Conservation (phyloP, 2,329 filamentous ascomycete genomes). For the Pseudogymnoascus verrucosus region DNA sequence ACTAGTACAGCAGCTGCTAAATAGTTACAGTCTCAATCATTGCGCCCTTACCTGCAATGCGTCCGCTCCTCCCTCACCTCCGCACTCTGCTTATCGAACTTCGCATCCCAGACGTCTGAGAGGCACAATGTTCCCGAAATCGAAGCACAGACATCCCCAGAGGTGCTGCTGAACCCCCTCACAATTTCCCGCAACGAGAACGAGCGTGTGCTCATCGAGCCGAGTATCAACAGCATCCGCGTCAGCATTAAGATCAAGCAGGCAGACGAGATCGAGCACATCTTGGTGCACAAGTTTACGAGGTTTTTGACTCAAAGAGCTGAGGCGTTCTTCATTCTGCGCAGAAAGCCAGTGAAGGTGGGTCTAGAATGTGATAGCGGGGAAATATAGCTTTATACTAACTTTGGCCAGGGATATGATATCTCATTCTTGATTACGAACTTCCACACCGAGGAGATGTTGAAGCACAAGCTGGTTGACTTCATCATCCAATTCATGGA, state of each 20-base stretch:
- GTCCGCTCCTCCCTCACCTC: conserved; percentile 91
- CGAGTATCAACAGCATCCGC: conserved; percentile 91
- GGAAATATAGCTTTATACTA: conserved; percentile 11
- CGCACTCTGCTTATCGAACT: conserved; percentile 89
- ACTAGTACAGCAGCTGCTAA: background rate
- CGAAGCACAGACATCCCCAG: conserved; percentile 84
- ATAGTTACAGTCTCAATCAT: conserved; percentile 71
- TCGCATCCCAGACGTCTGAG: conserved; percentile 93
- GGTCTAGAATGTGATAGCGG: conserved; percentile 19
- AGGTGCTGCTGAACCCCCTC: conserved; percentile 86
- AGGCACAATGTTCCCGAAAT: conserved; percentile 97
- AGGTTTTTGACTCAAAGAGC: conserved; percentile 93
- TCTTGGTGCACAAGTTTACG: conserved; percentile 97
- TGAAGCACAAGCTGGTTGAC: conserved; percentile 98
- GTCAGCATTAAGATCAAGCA: conserved; percentile 99
- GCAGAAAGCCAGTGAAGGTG: conserved; percentile 92
- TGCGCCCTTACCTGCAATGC: conserved; percentile 92
- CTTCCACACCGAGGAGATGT: conserved; percentile 96
- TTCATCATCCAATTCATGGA: conserved; percentile 99
- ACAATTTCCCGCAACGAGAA: conserved; percentile 93
- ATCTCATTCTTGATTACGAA: conserved; percentile 99
- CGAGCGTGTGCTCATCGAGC: conserved; percentile 92
- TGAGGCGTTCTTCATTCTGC: conserved; percentile 92
- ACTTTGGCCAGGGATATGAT: conserved; percentile 71
- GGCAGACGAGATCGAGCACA: conserved; percentile 97